A percentile compares a stretch with the other conserved stretches of the same genome.
Evolutionary conservation across 2,329 filamentous ascomycete genomes (phyloP).

Genomic region (Huntiella abstrusa): DNA sequence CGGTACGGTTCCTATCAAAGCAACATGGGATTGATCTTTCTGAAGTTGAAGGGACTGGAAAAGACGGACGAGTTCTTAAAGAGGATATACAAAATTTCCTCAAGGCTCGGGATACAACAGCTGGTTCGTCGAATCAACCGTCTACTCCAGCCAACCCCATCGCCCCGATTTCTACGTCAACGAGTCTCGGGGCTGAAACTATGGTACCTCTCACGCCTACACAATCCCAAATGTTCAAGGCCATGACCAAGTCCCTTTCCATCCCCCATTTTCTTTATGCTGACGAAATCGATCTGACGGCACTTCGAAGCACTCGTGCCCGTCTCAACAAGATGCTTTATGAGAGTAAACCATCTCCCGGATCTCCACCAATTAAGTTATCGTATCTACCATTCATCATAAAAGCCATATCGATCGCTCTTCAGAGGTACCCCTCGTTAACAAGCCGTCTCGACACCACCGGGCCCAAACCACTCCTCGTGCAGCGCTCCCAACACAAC

Average conservation of each 20-base stretch:
- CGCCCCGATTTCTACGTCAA: slow-evolving; percentile 25
- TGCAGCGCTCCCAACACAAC: slow-evolving; percentile 74
- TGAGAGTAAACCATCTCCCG: slow-evolving; percentile 25
- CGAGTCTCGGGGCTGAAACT: slow-evolving; percentile 35
- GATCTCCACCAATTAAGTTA: slow-evolving; percentile 37
- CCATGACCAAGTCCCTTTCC: slow-evolving; percentile 76
- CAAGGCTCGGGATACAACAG: slow-evolving; percentile 25
- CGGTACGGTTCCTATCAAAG: slow-evolving; percentile 74
- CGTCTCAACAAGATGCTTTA: slow-evolving; percentile 51
- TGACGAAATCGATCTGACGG: slow-evolving; percentile 69
- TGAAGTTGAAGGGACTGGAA: slow-evolving; percentile 68
- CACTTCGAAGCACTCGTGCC: slow-evolving; percentile 51
- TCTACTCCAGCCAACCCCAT: slow-evolving; percentile 14
- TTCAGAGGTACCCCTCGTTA: slow-evolving; percentile 66
- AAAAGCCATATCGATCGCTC: slow-evolving; percentile 77
- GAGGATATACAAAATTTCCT: slow-evolving; percentile 70
- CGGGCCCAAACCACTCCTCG: slow-evolving; percentile 49
- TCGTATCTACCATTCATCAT: slow-evolving; percentile 90
- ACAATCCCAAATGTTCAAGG: slow-evolving; percentile 90
- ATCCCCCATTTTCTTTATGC: slow-evolving; percentile 96
- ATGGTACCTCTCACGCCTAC: slow-evolving; percentile 52
- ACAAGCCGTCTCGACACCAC: slow-evolving; percentile 62
- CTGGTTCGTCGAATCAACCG: background rate
- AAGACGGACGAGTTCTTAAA: slow-evolving; percentile 77
- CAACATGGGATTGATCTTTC: slow-evolving; percentile 60